Conservation (phyloP, 768 basidiomycete genomes). For the Pleurotus cornucopiae region DNA sequence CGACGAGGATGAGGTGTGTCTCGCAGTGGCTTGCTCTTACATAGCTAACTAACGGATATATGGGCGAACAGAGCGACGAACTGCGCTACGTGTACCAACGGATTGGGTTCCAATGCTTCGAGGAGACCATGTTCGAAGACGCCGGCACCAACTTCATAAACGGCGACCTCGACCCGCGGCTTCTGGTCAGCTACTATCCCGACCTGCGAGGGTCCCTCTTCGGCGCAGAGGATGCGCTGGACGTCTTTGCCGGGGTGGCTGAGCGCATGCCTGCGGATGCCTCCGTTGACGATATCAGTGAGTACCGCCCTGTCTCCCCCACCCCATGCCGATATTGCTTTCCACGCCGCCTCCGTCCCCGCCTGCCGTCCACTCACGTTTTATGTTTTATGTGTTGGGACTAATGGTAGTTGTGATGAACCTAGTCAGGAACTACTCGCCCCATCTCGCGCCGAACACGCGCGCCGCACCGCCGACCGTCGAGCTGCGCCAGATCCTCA, state of each 20-base stretch:
- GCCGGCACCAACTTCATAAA: constrained; percentile 75
- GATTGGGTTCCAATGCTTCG: constrained; percentile 75
- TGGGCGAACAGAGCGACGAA: constrained; percentile 49
- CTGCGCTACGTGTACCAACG: constrained; percentile 77
- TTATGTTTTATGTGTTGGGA: constrained; percentile 44
- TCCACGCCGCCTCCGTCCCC: constrained; percentile 19
- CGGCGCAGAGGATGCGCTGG: constrained; percentile 46
- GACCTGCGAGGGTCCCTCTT: constrained; percentile 69
- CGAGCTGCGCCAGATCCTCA: constrained; percentile 62
- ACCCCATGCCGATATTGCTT: constrained; percentile 18
- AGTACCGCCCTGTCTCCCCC: constrained; percentile 36
- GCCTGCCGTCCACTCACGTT: constrained; percentile 24
- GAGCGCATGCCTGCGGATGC: constrained; percentile 65
- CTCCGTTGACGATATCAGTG: constrained; percentile 81
- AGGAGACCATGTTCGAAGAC: constrained; percentile 79
- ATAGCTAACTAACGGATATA: background rate
- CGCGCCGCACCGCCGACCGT: constrained; percentile 65
- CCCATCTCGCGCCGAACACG: constrained; percentile 72
- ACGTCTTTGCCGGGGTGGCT: constrained; percentile 73
- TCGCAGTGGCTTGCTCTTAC: no score
- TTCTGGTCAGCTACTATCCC: constrained; percentile 78
- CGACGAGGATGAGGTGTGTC: constrained; percentile 51
- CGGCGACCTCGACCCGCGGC: constrained; percentile 79
- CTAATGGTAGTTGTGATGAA: constrained; percentile 82
- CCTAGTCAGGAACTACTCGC: constrained; percentile 90